These are phyloP conservation scores for Phytopythium chamaehyphon DNA, from an alignment of 352 stramenopile species.

Conservation along the genomic window DNA sequence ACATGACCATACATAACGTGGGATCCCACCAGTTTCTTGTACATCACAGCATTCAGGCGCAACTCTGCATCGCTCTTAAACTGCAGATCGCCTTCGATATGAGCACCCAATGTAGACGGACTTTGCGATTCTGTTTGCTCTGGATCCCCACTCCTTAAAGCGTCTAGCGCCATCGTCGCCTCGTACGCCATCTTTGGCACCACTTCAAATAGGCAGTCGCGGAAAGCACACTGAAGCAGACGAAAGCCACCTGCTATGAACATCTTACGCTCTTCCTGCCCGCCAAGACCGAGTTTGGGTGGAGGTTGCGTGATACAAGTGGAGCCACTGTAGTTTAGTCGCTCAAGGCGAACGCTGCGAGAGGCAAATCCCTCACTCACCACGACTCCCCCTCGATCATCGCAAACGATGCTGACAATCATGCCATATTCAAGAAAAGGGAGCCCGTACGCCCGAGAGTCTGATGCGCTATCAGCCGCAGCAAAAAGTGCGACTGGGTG, in stretches of 20 bases:
- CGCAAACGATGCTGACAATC: constrained; percentile 56
- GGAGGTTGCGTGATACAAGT: constrained; percentile 5
- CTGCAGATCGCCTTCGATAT: constrained; percentile 16
- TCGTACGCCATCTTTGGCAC: constrained; percentile 77
- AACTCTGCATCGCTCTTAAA: constrained; percentile 70
- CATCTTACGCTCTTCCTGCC: constrained; percentile 33
- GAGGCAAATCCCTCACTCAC: constrained; percentile 55
- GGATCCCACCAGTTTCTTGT: constrained; percentile 55
- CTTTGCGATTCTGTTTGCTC: constrained; percentile 1
- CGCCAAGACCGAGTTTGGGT: constrained; percentile 40
- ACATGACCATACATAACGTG: constrained; percentile 71
- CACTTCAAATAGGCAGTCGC: constrained; percentile 69
- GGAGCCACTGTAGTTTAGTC: constrained; percentile 29
- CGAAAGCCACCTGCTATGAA: constrained; percentile 32
- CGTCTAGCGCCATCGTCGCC: constrained; percentile 39
- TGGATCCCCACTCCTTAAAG: constrained; percentile 2
- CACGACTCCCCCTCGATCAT: constrained; percentile 48
- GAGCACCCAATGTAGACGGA: neutral
- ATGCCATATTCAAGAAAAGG: constrained; percentile 73
- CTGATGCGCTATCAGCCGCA: constrained; percentile 17
- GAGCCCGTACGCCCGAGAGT: constrained; percentile 15
- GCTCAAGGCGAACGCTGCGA: constrained; percentile 51
- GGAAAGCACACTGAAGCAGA: constrained; percentile 46
- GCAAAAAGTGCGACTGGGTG: constrained; percentile 35
- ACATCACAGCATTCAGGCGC: constrained; percentile 65